Percentiles rank a stretch among this genome's conserved stretches.
Conservation (phyloP, 371 early-diverging fungal species). For the Apophysomyces sp. region DNA sequence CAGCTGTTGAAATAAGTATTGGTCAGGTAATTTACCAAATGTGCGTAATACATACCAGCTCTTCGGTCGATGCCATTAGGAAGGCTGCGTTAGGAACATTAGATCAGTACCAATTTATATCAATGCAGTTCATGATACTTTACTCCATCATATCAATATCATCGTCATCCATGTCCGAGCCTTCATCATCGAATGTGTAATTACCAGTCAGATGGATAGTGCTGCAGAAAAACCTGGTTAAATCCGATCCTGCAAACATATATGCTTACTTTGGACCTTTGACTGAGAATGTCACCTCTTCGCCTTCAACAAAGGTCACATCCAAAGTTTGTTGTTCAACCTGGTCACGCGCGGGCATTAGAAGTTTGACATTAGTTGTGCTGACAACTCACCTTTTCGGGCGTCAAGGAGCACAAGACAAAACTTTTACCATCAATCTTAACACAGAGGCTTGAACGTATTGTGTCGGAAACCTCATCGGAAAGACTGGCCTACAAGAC, state of each 20-base stretch:
- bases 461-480: slow-evolving; percentile 46
- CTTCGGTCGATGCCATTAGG: background rate
- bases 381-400: slow-evolving; percentile 13
- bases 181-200: slow-evolving; percentile 18
- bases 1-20: background rate
- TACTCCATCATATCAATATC: background rate
- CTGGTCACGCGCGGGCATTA: background rate
- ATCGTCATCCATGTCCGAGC: slow-evolving; percentile 4
- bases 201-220: slow-evolving; percentile 26
- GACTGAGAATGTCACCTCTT: slow-evolving; percentile 70
- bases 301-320: slow-evolving; percentile 74
- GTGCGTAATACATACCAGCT: background rate
- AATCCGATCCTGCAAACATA: background rate
- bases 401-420: slow-evolving; percentile 63
- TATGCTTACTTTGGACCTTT: slow-evolving; percentile 54
- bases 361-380: background rate
- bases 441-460: slow-evolving; percentile 66
- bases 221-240: slow-evolving; percentile 4
- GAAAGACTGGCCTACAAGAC: slow-evolving; percentile 73
- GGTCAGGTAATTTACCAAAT: background rate
- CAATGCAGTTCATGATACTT: background rate
- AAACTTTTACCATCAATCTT: slow-evolving; percentile 71
- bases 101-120: background rate
- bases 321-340: slow-evolving; percentile 68
- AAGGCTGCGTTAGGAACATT: background rate